A percentile compares a stretch with the other conserved stretches of the same genome.
Conservation (phyloP, 495 filamentous ascomycete genomes). For the Sporormia fimetaria region DNA sequence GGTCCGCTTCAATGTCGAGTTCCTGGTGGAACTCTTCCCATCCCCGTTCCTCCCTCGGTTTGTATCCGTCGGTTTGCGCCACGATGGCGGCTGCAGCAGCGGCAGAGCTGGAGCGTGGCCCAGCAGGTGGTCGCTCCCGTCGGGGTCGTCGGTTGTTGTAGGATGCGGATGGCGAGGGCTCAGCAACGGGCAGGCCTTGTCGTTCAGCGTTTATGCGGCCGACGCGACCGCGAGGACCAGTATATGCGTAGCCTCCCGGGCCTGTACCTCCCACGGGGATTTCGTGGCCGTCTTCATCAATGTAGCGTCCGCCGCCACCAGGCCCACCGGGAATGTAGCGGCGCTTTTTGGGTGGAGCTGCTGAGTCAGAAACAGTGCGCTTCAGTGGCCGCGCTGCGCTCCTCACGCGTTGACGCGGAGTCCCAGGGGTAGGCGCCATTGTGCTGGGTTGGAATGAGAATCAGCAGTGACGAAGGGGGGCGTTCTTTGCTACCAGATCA, state of each 20-base stretch:
- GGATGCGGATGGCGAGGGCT: constrained; percentile 40
- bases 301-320: constrained; percentile 34
- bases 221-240: constrained; percentile 36
- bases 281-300: constrained; percentile 31
- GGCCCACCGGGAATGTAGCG: constrained; percentile 34
- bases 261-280: constrained; percentile 38
- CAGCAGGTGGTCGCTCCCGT: constrained; percentile 39
- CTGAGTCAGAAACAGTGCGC: constrained; percentile 17
- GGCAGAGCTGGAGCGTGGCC: constrained; percentile 59
- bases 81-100: constrained; percentile 75
- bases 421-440: constrained; percentile 21
- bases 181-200: constrained; percentile 36
- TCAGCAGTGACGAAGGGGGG: no score
- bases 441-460: no score
- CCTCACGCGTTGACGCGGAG: constrained; percentile 19
- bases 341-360: constrained; percentile 27
- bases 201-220: constrained; percentile 34
- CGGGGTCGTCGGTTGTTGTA: constrained; percentile 43
- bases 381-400: constrained; percentile 8
- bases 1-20: constrained; percentile 69
- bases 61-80: constrained; percentile 86
- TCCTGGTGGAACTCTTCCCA: constrained; percentile 97
- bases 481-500: no score
- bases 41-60: constrained; percentile 87
- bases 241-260: constrained; percentile 37